Percentiles rank a stretch among this genome's conserved stretches.
Conservation (phyloP, 176 grass and related monocot species). For the Alloteropsis semialata region DNA sequence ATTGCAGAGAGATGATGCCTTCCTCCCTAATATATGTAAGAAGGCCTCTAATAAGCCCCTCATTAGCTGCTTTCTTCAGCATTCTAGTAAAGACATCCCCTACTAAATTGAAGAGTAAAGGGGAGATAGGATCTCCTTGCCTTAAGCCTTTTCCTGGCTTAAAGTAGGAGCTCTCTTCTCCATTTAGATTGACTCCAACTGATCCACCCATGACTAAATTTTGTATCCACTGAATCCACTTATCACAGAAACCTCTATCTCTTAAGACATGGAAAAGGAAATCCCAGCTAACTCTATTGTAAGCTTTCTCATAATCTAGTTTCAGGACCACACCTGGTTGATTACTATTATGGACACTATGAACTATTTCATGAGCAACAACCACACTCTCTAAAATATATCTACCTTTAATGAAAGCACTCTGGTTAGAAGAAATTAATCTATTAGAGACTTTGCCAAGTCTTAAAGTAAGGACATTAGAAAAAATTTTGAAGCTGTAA, state of each 20-base stretch:
- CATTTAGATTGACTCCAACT: not conserved
- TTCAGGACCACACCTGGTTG: too few relatives aligned
- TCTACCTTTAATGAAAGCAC: too few relatives aligned
- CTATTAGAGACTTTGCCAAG: too few relatives aligned
- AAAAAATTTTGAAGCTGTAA: not conserved
- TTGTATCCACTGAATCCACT: not conserved
- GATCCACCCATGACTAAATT: not conserved
- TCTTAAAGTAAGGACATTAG: too few relatives aligned
- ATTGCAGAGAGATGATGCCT: not conserved
- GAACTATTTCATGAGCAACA: too few relatives aligned
- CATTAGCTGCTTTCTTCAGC: rapidly evolving
- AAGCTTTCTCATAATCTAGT: too few relatives aligned
- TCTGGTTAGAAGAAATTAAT: too few relatives aligned
- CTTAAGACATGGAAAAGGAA: rapidly evolving
- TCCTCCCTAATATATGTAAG: not conserved
- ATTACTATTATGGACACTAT: too few relatives aligned
- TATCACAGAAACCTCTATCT: not conserved
- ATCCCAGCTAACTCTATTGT: not conserved
- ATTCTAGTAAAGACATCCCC: not conserved
- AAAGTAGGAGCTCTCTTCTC: not conserved
- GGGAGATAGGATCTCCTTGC: not conserved
- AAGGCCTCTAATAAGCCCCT: rapidly evolving
- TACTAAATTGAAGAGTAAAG: not conserved
- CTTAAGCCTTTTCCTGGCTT: not conserved
- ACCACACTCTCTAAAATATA: too few relatives aligned